Evolutionary conservation across 73 alveolate species (phyloP).

Genomic region (Paramecium sonneborni): DNA sequence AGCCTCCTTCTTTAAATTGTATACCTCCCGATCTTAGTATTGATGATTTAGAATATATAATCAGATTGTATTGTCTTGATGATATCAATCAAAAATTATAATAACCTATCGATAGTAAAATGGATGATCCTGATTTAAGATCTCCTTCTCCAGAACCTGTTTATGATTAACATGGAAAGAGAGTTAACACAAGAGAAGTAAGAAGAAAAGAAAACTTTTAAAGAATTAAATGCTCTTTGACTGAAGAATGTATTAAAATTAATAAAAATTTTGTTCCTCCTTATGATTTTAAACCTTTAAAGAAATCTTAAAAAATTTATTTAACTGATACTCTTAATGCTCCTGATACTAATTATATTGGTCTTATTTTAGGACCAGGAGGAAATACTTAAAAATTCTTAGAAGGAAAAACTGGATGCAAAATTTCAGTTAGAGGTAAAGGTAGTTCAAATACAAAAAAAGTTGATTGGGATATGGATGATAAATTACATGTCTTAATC

Average conservation of each 20-base stretch:
- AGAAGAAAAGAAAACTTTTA: conserved; percentile 89
- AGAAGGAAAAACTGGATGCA: conserved; percentile 89
- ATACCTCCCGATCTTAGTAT: conserved; percentile 67
- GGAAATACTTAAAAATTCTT: conserved; percentile 92
- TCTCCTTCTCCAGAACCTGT: conserved; percentile 98
- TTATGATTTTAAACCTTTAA: conserved; percentile 95
- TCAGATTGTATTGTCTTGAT: conserved; percentile 91
- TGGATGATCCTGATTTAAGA: conserved; percentile 95
- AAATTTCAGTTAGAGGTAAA: conserved; percentile 94
- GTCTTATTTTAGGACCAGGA: conserved; percentile 92
- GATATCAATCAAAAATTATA: conserved; percentile 91
- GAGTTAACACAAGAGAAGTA: conserved; percentile 91
- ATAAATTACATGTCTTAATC: conserved; percentile 89
- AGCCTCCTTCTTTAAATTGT: conserved; percentile 72
- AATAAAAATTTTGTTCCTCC: conserved; percentile 94
- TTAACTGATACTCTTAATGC: conserved; percentile 84
- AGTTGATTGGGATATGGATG: conserved; percentile 84
- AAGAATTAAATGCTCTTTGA: conserved; percentile 84
- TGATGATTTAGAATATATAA: conserved; percentile 78
- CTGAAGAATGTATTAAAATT: conserved; percentile 84
- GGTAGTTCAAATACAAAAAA: conserved; percentile 86
- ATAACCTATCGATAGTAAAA: conserved; percentile 78
- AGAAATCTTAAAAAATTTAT: conserved; percentile 82
- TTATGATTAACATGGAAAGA: conserved; percentile 89
- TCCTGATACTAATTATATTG: conserved; percentile 79